Evolutionary conservation across 2,329 filamentous ascomycete species (phyloP).

Genomic region (Fusarium sarcochroum): DNA sequence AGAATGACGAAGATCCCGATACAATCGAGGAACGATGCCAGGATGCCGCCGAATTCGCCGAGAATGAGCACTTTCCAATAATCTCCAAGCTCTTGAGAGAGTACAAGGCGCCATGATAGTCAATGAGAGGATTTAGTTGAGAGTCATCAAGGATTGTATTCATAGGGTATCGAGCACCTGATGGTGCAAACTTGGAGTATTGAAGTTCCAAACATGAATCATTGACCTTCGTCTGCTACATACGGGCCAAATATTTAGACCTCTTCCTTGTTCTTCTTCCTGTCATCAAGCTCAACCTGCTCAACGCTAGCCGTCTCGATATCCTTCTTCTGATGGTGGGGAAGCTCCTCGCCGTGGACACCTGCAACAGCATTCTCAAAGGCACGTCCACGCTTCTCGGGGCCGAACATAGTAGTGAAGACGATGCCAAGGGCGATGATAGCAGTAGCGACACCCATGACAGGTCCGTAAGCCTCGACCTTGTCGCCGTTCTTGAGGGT

Average conservation of each 20-base stretch:
- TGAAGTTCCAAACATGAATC: background rate
- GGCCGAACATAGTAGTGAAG: constrained; percentile 77
- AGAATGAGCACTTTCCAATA: rapidly evolving
- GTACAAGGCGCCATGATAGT: background rate
- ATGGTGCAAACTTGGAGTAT: background rate
- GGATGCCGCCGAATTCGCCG: constrained; percentile 4
- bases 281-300: constrained; percentile 42
- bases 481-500: constrained; percentile 65
- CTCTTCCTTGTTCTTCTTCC: constrained; percentile 32
- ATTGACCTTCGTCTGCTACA: background rate
- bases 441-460: constrained; percentile 82
- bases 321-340: constrained; percentile 45
- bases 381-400: constrained; percentile 78
- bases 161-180: background rate
- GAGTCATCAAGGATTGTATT: constrained; percentile 3
- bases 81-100: background rate
- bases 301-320: constrained; percentile 47
- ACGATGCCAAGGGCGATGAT: constrained; percentile 81
- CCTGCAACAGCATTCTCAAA: constrained; percentile 73
- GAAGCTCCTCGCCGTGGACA: constrained; percentile 42
- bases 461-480: constrained; percentile 79
- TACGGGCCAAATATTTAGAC: background rate
- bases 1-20: constrained; percentile 12
- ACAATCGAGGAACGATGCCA: background rate
- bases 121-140: background rate